phyloP scores from a whole-genome alignment of 169 alveolate genomes.

The Besnoitia besnoiti region DNA sequence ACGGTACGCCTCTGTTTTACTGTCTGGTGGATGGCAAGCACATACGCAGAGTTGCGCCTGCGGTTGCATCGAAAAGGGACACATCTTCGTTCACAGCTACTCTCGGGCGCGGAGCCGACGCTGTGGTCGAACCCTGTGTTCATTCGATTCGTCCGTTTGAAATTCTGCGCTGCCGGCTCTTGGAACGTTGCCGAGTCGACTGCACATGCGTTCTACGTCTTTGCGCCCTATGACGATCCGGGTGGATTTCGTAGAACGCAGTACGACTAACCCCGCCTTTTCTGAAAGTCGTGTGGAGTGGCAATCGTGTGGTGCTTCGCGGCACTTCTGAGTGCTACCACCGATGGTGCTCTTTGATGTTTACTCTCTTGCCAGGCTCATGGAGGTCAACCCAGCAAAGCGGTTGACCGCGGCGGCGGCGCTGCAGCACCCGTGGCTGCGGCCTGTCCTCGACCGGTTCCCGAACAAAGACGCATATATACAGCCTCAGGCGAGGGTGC shows the following conservation, averaged over 20 bases:
- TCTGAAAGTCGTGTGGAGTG: neutral
- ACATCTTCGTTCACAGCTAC: too few relatives aligned
- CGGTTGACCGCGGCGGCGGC: constrained; percentile 27
- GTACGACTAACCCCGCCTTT: neutral
- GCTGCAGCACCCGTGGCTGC: constrained; percentile 40
- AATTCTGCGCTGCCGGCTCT: neutral
- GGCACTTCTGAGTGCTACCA: neutral
- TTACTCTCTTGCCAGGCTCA: neutral
- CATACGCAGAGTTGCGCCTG: too few relatives aligned
- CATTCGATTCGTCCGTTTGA: neutral
- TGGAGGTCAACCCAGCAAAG: neutral
- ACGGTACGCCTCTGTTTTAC: too few relatives aligned
- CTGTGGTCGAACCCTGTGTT: too few relatives aligned
- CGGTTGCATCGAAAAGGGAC: too few relatives aligned
- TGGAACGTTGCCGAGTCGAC: neutral
- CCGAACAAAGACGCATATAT: neutral
- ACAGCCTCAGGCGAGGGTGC: neutral
- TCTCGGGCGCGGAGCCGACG: too few relatives aligned
- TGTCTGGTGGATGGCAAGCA: too few relatives aligned
- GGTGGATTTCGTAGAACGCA: neutral
- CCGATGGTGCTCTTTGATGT: neutral
- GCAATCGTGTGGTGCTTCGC: neutral
- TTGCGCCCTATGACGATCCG: neutral
- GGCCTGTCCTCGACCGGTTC: neutral
- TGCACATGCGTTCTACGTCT: neutral